A percentile compares a stretch with the other conserved stretches of the same genome.
Conservation (phyloP, 1,284 basidiomycete species). For the Wallemia ichthyophaga region DNA sequence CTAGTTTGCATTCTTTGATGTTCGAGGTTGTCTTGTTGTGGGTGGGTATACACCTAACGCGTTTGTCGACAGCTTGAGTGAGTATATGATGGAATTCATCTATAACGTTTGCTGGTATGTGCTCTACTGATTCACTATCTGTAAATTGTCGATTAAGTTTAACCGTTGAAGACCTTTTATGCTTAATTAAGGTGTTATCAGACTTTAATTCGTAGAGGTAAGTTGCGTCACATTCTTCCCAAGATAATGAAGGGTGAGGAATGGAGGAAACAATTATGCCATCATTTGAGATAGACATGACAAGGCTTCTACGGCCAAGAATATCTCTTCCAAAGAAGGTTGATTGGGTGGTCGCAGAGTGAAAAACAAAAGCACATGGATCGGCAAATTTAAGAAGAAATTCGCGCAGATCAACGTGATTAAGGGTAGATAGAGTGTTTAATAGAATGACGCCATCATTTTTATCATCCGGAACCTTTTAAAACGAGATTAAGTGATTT, state of each 20-base stretch:
- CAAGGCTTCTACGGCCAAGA: not conserved
- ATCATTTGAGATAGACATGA: not conserved
- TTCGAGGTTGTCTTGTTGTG: conserved; percentile 16
- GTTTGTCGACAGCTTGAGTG: not conserved
- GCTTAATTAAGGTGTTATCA: not conserved
- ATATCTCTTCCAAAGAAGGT: not conserved
- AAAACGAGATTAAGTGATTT: not conserved
- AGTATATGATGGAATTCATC: not conserved
- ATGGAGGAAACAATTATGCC: not conserved
- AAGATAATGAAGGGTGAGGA: not conserved
- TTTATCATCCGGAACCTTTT: conserved; percentile 20
- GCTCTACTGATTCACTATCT: not conserved
- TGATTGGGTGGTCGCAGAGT: not conserved
- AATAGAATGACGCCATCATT: conserved; percentile 53
- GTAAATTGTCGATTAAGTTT: not conserved
- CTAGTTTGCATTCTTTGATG: conserved; percentile 20
- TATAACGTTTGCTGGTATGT: conserved; percentile 4
- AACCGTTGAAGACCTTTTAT: not conserved
- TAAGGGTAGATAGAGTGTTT: conserved; percentile 19
- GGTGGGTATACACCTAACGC: not conserved
- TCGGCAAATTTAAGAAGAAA: conserved; percentile 43
- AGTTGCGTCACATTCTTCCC: not conserved
- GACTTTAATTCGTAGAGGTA: not conserved
- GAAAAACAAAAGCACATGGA: conserved; percentile 20
- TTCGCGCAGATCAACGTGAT: conserved; percentile 19